These are phyloP conservation scores for Agapanthus africanus DNA, from an alignment of 106 monocot species.

Conservation along the genomic window DNA sequence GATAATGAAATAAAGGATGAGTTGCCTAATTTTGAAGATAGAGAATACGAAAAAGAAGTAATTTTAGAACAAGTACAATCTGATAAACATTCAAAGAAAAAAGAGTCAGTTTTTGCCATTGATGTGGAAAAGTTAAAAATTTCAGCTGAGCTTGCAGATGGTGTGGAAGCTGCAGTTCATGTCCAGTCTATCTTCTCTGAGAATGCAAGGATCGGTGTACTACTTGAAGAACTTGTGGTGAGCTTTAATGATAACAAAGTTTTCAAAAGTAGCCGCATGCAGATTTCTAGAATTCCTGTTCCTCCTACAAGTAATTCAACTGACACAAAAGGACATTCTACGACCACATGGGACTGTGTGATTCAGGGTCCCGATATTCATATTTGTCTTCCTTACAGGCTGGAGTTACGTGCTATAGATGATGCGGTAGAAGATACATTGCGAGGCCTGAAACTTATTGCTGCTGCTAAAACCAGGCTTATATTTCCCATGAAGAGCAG, in stretches of 20 bases:
- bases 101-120: conserved; percentile 75
- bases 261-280: conserved; percentile 79
- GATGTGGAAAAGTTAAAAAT: conserved; percentile 75
- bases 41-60: conserved; percentile 27
- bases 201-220: conserved; percentile 83
- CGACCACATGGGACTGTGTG: conserved; percentile 77
- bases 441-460: conserved; percentile 68
- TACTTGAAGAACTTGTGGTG: conserved; percentile 67
- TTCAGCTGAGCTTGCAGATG: conserved; percentile 90
- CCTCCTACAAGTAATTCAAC: conserved; percentile 24
- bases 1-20: conserved; percentile 38
- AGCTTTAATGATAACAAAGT: conserved; percentile 66
- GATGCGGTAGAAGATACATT: conserved; percentile 93
- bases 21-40: conserved; percentile 11
- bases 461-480: conserved; percentile 44
- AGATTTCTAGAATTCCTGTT: conserved; percentile 88
- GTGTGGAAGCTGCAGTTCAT: conserved; percentile 68
- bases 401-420: conserved; percentile 93
- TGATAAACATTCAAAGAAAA: conserved; percentile 50
- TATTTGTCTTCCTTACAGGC: conserved; percentile 83
- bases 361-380: conserved; percentile 81
- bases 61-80: conserved; percentile 23
- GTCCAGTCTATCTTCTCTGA: conserved; percentile 95
- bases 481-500: conserved; percentile 46
- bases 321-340: conserved; percentile 41